These are phyloP conservation scores for Ramaria sp. DNA, from an alignment of 768 basidiomycete genomes.

Conservation along the genomic window DNA sequence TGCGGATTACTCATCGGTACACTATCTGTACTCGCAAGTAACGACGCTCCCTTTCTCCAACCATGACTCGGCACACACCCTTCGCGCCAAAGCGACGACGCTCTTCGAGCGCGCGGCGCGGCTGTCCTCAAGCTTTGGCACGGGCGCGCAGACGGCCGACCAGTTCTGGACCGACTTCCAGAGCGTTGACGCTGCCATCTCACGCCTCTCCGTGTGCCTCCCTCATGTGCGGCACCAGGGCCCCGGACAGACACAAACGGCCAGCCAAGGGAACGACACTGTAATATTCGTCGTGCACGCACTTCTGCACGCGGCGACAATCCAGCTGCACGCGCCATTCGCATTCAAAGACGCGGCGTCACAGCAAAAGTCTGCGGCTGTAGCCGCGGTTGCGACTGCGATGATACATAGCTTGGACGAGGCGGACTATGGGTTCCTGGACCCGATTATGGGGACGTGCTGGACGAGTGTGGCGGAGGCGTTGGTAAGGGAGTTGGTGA, in stretches of 20 bases:
- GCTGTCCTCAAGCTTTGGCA: conserved; percentile 36
- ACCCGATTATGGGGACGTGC: conserved; percentile 41
- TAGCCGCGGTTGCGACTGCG: conserved; percentile 32
- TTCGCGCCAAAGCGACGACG: conserved; percentile 69
- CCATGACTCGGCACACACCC: conserved; percentile 51
- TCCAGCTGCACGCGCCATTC: conserved; percentile 37
- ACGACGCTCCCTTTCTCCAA: conserved; percentile 39
- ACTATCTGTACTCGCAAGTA: conserved; percentile 43
- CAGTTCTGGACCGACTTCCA: conserved; percentile 30
- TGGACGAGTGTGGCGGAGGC: conserved; percentile 31
- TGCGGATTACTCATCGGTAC: conserved; percentile 41
- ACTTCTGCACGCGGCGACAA: conserved; percentile 37
- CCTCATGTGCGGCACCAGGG: conserved; percentile 22
- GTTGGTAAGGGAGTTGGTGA: conserved; percentile 24
- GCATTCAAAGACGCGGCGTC: conserved; percentile 20
- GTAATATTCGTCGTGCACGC: conserved; percentile 35
- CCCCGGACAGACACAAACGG: background rate
- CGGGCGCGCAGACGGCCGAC: conserved; percentile 9
- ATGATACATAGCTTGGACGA: conserved; percentile 38
- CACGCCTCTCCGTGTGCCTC: conserved; percentile 31
- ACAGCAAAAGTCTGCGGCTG: conserved; percentile 30
- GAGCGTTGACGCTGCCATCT: conserved; percentile 33
- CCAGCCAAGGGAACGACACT: background rate
- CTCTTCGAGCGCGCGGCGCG: conserved; percentile 59
- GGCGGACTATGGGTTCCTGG: conserved; percentile 41